Evolutionary conservation across 2,329 filamentous ascomycete species (phyloP), one percentile per base, ranked within the genome.

Genomic region (Plenodomus lindquistii): DNA sequence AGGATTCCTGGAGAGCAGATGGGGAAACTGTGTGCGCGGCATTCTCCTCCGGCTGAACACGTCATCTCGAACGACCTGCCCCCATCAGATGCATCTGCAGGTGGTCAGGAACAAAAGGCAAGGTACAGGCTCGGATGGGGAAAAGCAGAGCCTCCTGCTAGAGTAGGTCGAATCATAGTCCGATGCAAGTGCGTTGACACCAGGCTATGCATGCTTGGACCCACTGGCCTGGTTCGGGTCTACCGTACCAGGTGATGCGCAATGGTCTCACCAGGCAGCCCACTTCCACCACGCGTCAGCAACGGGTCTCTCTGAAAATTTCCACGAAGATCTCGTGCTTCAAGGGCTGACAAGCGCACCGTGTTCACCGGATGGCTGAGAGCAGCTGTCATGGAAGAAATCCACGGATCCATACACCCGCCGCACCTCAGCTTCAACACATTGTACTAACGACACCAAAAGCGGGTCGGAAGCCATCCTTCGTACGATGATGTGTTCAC

Each of bases 101-200:
- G 48, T 49, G 40, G 52, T 44, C 61, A 64, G 62, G 65, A 55
- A 64, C 62, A 50, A 34, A 37, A 48, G 40, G 51, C 54, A 45
- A 55, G 54, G 44, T 43, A 50, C 44, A 54, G 64, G 65, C 63
- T 70, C 62, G 60, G 60, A 66, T 67, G 66, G 65, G 27, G 62
- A 65, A 64, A 66, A 47, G 51, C 64, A 65, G 63, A 69, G 65
- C 67, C 65, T 66, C 65, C 42, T 61, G 36, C 56, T 62, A 59
- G 42, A 38, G 24, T 40, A 17, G 49, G 48, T 57, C 56, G 53
- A 57, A 54, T 63, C 55, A 57, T 24, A 48, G 48, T 55, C 42
- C 46, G 49, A 50, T 49, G 44, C 54, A 57, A 41, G 42, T 51
- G 53, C 54, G 54, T 58, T 57, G 55, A 62, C 58, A 56, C 57